Evolutionary conservation across 345 rosid species (phyloP), one percentile per base, ranked within the genome.

Genomic region (Mangifera indica): DNA sequence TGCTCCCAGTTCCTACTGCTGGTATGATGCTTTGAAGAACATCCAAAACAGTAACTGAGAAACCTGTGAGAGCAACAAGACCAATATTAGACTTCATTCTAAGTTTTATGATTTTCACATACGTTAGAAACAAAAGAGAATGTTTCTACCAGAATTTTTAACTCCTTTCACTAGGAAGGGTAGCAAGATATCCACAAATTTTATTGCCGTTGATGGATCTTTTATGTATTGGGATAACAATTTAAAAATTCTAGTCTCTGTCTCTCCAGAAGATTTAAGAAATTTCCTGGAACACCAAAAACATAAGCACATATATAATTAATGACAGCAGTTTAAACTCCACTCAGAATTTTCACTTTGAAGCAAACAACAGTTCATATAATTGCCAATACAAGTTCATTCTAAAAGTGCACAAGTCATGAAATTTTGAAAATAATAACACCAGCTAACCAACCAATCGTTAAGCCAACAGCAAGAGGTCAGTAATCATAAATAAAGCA

Each of bases 151-250:
- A 69, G 88, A 77, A 81, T 83, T 79, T 75, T 81, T 82, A 34
- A 65, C 78, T 69, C 81, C 80, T 68, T 78, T 87, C 26, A 85
- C 79, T 62, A 95, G 66, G 77, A 88, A 80, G 58, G 90, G 85
- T 60, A 95, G 89, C 77, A 89, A 79, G 78, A 91, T 70, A 74
- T 91, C 97, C 79, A 91, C 68, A 80, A 91, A 86, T 74, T 83
- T 84, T 75, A 71, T 78, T 26, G 83, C 95, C 24, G 73, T 59
- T 46, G 78, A 72, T 21, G 79, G 78, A 81, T 89, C 90, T 59
- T 73, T 66, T 59, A 95, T 72, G 78, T 81, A 88, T 78, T 82
- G 87, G 12, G 90, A 81, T 77, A 95, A 72, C 77, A 88, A 72
- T 72, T 87, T 87, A 75, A 95, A 88, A 73, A 92, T 89, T 78